A percentile compares a stretch with the other conserved stretches of the same genome.
Evolutionary conservation across 1,284 basidiomycete species (phyloP).

Genomic region (Violaceomyces palustris): DNA sequence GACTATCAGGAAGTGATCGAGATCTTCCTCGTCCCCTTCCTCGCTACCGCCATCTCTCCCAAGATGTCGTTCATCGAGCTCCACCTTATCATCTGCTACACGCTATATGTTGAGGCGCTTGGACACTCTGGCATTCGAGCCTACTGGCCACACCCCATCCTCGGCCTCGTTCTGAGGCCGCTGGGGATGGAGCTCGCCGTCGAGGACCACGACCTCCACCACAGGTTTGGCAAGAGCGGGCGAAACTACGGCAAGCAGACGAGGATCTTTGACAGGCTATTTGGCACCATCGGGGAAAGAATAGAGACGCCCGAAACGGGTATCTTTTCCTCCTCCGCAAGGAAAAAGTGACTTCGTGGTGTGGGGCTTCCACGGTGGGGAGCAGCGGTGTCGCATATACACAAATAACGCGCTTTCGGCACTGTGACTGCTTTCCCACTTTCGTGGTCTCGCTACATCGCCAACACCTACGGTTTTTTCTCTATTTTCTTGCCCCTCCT

Average conservation of each 20-base stretch:
- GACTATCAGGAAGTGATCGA: conserved; percentile 44
- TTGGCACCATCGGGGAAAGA: conserved; percentile 44
- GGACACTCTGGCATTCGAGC: conserved; percentile 44
- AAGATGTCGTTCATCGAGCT: conserved; percentile 43
- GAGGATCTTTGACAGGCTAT: conserved; percentile 48
- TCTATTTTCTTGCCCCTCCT: too few species aligned
- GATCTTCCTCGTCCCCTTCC: conserved; percentile 36
- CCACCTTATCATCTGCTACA: conserved; percentile 36
- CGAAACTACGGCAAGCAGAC: conserved; percentile 52
- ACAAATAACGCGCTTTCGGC: too few species aligned
- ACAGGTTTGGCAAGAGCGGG: conserved; percentile 41
- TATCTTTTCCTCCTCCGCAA: conserved; percentile 5
- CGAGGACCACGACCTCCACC: conserved; percentile 53
- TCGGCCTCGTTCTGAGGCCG: conserved; percentile 19
- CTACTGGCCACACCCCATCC: conserved; percentile 28
- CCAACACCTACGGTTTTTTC: too few species aligned
- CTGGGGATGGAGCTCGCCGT: conserved; percentile 44
- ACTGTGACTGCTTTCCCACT: too few species aligned
- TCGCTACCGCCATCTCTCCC: conserved; percentile 32
- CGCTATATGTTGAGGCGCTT: conserved; percentile 29
- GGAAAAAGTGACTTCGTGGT: neutral
- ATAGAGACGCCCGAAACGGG: conserved; percentile 31
- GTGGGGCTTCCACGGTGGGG: too few species aligned
- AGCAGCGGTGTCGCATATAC: too few species aligned
- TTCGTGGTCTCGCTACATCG: too few species aligned